Evolutionary conservation across 495 filamentous ascomycete genomes (phyloP).

Genomic region (Evansstolkia leycettana): DNA sequence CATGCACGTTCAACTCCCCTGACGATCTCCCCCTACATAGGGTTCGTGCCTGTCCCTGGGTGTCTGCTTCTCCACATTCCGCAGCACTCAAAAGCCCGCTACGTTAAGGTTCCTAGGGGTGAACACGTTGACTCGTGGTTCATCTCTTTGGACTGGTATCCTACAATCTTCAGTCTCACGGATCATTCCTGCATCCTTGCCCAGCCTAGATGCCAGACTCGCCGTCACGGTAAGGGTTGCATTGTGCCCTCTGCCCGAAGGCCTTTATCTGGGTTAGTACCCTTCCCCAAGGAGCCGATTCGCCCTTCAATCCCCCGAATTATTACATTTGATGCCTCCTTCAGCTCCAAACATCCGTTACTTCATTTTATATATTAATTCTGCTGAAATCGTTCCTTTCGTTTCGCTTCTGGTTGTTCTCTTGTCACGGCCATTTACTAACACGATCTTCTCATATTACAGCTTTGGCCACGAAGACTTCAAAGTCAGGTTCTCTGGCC

Average conservation of each 20-base stretch:
- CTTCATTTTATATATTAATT: background rate
- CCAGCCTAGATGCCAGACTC: conserved; percentile 41
- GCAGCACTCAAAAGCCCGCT: conserved; percentile 24
- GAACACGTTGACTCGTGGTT: conserved; percentile 66
- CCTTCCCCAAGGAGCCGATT: conserved; percentile 4
- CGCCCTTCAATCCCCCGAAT: background rate
- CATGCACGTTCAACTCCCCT: conserved; percentile 22
- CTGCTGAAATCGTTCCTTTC: too few species aligned
- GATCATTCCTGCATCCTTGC: conserved; percentile 39
- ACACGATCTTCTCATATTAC: conserved; percentile 10
- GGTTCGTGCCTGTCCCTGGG: conserved; percentile 30
- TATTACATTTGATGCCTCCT: too few species aligned
- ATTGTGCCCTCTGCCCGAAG: conserved; percentile 37
- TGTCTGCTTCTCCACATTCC: conserved; percentile 44
- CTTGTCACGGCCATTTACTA: background rate
- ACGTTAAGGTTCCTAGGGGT: conserved; percentile 35
- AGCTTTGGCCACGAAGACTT: conserved; percentile 31
- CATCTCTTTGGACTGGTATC: conserved; percentile 38
- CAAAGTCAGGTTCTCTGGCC: conserved; percentile 27
- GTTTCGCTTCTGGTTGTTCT: too few species aligned
- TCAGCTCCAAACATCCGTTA: conserved; percentile 5
- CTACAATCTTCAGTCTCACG: conserved; percentile 26
- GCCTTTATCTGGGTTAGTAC: conserved; percentile 36
- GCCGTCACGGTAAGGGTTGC: conserved; percentile 58
- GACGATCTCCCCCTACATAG: conserved; percentile 36